A percentile compares a stretch with the other conserved stretches of the same genome.
Conservation (phyloP, 768 basidiomycete genomes). For the Cystobasidium onofrii region DNA sequence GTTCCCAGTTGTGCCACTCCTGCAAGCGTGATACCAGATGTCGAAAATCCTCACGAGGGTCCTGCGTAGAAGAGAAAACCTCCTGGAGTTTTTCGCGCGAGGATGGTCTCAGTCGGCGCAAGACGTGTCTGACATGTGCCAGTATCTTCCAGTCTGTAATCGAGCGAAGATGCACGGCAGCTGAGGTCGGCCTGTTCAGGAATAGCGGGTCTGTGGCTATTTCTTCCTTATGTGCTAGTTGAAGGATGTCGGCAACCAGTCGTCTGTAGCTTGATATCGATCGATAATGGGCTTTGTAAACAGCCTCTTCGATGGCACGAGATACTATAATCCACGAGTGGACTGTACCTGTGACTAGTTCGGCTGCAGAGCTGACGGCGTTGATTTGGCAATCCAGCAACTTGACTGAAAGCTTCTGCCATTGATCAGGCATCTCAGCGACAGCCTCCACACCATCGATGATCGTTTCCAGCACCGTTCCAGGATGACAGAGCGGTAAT, state of each 20-base stretch:
- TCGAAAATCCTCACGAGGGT: not conserved
- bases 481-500: not conserved
- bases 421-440: not conserved
- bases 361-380: slow-evolving; percentile 38
- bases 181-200: slow-evolving; percentile 67
- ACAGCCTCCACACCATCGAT: slow-evolving; percentile 7
- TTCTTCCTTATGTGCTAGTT: slow-evolving; percentile 21
- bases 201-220: slow-evolving; percentile 59
- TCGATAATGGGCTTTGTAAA: not conserved
- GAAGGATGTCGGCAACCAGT: slow-evolving; percentile 29
- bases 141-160: slow-evolving; percentile 67
- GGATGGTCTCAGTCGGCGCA: slow-evolving; percentile 49
- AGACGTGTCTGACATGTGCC: slow-evolving; percentile 64
- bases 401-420: not conserved
- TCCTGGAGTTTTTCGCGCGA: slow-evolving; percentile 32
- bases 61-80: not conserved
- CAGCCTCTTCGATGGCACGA: not conserved
- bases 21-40: not conserved
- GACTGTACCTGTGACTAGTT: slow-evolving; percentile 39
- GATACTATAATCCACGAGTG: slow-evolving; percentile 36
- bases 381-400: slow-evolving; percentile 32
- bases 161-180: slow-evolving; percentile 60
- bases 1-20: slow-evolving; percentile 29
- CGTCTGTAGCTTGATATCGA: not conserved
- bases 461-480: slow-evolving; percentile 29